Base-by-base conservation (phyloP, 768 basidiomycete species). In the Hemileccinum impolitum region DNA sequence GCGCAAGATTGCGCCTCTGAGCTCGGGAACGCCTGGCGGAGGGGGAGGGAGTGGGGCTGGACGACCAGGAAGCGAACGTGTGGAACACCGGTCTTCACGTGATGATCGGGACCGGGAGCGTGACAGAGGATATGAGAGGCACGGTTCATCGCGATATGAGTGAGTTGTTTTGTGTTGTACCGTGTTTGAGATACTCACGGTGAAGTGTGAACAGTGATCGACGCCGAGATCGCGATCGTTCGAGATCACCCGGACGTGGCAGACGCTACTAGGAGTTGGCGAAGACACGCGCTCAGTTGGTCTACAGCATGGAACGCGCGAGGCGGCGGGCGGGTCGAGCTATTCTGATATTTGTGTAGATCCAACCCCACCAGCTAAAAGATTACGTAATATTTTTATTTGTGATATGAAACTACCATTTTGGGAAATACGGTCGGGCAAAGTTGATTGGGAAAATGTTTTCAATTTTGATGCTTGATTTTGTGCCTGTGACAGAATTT, bases 91-190 rank as follows among this genome's bases (percentile, higher is more conserved):
- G 51, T 61, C 75, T 15, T 72, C 80, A 50, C 81, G 86, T 59
- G 82, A 84, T 45, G 81, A 72, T 48, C 75, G 83, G 53, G 82
- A 87, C 60, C 79, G 84, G 34, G 84, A 87, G 60, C 76, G 83
- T 44, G 78, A 84, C 58, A 75, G 85, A 58, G 81, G 80, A 19
- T 84, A 82, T 58, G 86, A 90, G 57, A 74, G 85, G 60, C 80
- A 85, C 68, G 70, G 76, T 55, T 74, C 78, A 45, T 79, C 83
- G 47, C 83, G 89, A 52, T 85, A 88, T 61, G 85, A 90, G 83
- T 86, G 57, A 78, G 84, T 76, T 43, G 4, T 30, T 51, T 49
- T 3, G 37, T 49, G 59, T 50, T 62, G 55, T 56, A 61, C 55
- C 50, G 45, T 34, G 45, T 25, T 58, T 39, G 43, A 14, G 26